These are phyloP conservation scores for Termitomyces sp. DNA, from an alignment of 768 basidiomycete genomes.

Conservation along the genomic window DNA sequence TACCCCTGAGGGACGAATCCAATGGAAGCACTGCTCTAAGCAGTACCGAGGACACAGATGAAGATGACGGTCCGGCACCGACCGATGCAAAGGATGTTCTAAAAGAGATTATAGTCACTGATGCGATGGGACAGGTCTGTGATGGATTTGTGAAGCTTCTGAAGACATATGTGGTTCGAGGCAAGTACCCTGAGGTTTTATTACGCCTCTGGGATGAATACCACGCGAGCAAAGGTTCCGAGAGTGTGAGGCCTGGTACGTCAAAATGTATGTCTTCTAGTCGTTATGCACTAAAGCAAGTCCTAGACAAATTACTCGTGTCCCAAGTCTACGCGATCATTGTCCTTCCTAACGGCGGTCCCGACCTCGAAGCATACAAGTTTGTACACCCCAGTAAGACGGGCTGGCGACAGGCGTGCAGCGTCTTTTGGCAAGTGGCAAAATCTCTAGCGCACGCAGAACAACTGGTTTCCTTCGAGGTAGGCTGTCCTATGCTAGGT, in stretches of 20 bases:
- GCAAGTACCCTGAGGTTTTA: slow-evolving; percentile 75
- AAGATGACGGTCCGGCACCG: slow-evolving; percentile 57
- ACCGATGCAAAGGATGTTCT: slow-evolving; percentile 72
- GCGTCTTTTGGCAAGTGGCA: slow-evolving; percentile 88
- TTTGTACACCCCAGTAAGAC: slow-evolving; percentile 52
- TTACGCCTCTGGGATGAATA: slow-evolving; percentile 88
- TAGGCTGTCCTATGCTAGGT: slow-evolving; percentile 26
- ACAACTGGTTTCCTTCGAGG: slow-evolving; percentile 80
- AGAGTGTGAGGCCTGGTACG: slow-evolving; percentile 81
- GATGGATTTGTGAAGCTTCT: slow-evolving; percentile 76
- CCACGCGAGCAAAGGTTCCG: slow-evolving; percentile 65
- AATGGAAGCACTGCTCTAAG: slow-evolving; percentile 6
- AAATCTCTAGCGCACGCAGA: slow-evolving; percentile 79
- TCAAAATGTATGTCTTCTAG: neutral
- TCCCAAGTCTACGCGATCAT: slow-evolving; percentile 87
- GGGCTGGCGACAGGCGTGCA: slow-evolving; percentile 84
- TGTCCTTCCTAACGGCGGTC: slow-evolving; percentile 84
- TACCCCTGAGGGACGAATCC: slow-evolving; percentile 63
- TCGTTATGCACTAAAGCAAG: slow-evolving; percentile 1
- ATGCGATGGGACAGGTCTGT: slow-evolving; percentile 71
- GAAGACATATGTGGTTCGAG: slow-evolving; percentile 82
- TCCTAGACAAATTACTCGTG: slow-evolving; percentile 64
- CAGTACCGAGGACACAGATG: slow-evolving; percentile 14
- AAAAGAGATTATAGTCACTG: slow-evolving; percentile 76
- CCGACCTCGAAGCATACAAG: slow-evolving; percentile 82